phyloP scores from a whole-genome alignment of 345 rosid species.

The Murraya paniculata region DNA sequence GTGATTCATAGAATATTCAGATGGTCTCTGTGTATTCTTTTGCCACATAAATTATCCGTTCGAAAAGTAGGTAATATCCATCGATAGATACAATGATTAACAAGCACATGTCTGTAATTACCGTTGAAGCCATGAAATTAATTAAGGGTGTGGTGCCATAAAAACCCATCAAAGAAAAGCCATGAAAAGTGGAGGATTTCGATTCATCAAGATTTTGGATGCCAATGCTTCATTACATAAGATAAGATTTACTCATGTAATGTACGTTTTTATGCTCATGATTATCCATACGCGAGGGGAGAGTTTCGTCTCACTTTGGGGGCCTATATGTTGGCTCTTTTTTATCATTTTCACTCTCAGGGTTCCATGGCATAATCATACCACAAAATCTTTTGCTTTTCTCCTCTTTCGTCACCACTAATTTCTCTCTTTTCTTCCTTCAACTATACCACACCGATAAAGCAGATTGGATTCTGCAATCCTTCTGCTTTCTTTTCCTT shows the following conservation, averaged over 20 bases:
- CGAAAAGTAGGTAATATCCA: not conserved
- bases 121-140: not conserved
- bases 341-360: not conserved
- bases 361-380: constrained; percentile 3
- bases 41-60: not conserved
- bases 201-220: not conserved
- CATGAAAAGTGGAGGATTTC: not conserved
- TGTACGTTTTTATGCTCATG: not conserved
- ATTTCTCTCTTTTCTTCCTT: not conserved
- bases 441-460: not conserved
- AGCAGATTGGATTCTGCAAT: constrained; percentile 11
- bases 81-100: not conserved
- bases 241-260: not conserved
- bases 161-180: not conserved
- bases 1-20: not conserved
- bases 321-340: constrained; percentile 7
- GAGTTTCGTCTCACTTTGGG: constrained; percentile 6
- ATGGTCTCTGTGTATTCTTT: not conserved
- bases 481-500: not conserved
- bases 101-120: constrained; percentile 8
- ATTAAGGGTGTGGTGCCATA: not conserved
- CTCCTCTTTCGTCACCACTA: not conserved
- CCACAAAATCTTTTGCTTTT: not conserved
- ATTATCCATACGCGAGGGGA: not conserved
- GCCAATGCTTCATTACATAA: constrained; percentile 5